phyloP scores from a whole-genome alignment of 768 basidiomycete genomes.

The Lentinula boryana region DNA sequence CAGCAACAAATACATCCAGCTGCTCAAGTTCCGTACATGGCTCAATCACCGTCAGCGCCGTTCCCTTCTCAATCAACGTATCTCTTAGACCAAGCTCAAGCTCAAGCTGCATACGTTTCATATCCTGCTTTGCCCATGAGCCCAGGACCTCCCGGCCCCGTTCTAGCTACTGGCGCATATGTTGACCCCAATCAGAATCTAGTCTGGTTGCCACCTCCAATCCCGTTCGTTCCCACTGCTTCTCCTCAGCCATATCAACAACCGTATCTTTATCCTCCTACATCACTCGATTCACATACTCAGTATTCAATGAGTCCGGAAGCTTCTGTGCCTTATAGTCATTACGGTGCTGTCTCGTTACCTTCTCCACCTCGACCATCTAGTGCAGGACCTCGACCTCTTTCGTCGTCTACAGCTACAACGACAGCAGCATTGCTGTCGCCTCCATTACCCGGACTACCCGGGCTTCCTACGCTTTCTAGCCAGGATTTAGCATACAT shows the following conservation, averaged over 20 bases:
- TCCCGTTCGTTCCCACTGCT: not conserved
- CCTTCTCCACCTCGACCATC: not conserved
- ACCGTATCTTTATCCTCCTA: not conserved
- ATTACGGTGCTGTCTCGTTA: not conserved
- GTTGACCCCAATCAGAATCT: slow-evolving; percentile 3
- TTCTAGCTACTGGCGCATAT: not conserved
- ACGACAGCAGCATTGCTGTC: not conserved
- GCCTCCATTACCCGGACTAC: slow-evolving; percentile 1
- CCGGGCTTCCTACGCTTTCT: not conserved
- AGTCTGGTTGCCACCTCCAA: slow-evolving; percentile 6
- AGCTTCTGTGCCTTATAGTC: not conserved
- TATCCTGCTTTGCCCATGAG: not conserved
- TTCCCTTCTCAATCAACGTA: not conserved
- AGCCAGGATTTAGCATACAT: not conserved
- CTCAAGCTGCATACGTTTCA: not conserved
- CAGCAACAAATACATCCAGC: slow-evolving; percentile 8
- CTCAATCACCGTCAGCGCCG: not conserved
- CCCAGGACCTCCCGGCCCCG: not conserved
- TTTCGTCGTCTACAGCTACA: slow-evolving; percentile 1
- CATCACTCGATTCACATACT: not conserved
- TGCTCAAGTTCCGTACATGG: slow-evolving; percentile 13
- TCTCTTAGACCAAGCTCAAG: not conserved
- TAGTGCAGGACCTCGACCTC: not conserved
- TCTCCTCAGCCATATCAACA: not conserved
- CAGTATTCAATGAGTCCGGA: not conserved